These are phyloP conservation scores for Mariannaea elegans DNA, from an alignment of 2,329 filamentous ascomycete genomes.

Conservation along the genomic window DNA sequence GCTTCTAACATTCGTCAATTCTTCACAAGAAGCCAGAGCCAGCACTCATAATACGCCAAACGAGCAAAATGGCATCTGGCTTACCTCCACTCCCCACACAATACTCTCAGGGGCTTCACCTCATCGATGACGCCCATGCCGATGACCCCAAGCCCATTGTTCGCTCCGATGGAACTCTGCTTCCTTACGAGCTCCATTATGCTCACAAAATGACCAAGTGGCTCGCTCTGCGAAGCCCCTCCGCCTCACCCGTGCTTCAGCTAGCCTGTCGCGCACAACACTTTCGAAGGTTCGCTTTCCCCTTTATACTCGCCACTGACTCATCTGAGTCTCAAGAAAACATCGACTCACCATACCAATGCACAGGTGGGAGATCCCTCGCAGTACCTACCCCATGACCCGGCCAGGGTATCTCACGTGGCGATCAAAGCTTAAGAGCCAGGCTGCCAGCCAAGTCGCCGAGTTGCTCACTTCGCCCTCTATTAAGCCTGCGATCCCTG, in stretches of 20 bases:
- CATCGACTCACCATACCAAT: not conserved
- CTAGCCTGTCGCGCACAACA: constrained; percentile 87
- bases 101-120: constrained; percentile 64
- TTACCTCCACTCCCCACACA: constrained; percentile 48
- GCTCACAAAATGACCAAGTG: constrained; percentile 81
- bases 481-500: constrained; percentile 49
- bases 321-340: not conserved
- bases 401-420: constrained; percentile 82
- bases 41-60: not conserved
- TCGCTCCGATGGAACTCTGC: constrained; percentile 51
- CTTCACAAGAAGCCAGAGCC: not conserved
- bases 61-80: constrained; percentile 22
- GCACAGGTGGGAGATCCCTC: constrained; percentile 78
- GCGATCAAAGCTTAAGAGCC: constrained; percentile 77
- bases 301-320: not conserved
- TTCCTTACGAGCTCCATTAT: constrained; percentile 85
- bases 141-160: constrained; percentile 50
- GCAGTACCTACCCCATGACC: constrained; percentile 76
- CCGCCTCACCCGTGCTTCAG: constrained; percentile 72
- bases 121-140: constrained; percentile 74
- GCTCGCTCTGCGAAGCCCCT: constrained; percentile 67
- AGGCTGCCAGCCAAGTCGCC: constrained; percentile 63
- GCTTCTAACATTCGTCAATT: not conserved
- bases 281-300: constrained; percentile 67
- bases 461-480: constrained; percentile 57